phyloP scores from a whole-genome alignment of 768 basidiomycete genomes.

The Coprinellus aureogranulatus region DNA sequence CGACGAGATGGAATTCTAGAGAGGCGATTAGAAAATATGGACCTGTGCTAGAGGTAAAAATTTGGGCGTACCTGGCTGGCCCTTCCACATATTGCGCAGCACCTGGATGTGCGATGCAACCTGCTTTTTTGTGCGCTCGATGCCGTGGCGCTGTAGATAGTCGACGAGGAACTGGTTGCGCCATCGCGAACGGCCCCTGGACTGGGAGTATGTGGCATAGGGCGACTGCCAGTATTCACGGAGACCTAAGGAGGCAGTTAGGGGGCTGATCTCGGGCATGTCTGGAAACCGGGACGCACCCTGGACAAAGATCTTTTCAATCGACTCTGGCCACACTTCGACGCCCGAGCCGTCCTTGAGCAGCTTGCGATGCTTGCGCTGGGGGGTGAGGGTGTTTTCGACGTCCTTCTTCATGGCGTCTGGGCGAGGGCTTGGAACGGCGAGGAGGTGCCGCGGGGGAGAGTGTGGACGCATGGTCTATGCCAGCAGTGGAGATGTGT shows the following conservation, averaged over 20 bases:
- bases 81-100: constrained; percentile 85
- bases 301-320: constrained; percentile 76
- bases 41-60: neutral
- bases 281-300: constrained; percentile 35
- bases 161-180: constrained; percentile 85
- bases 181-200: constrained; percentile 76
- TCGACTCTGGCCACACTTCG: constrained; percentile 80
- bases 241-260: constrained; percentile 46
- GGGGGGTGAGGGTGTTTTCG: constrained; percentile 58
- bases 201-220: constrained; percentile 69
- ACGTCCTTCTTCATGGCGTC: constrained; percentile 30
- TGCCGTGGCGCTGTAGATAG: constrained; percentile 65
- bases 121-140: constrained; percentile 80
- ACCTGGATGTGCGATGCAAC: constrained; percentile 90
- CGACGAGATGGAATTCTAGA: constrained; percentile 70
- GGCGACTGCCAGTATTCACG: constrained; percentile 78
- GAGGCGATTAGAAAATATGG: constrained; percentile 8
- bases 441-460: too few species aligned
- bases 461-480: too few species aligned
- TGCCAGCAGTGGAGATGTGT: too few species aligned
- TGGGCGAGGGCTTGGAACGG: too few species aligned
- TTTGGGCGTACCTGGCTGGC: constrained; percentile 56
- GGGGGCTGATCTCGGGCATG: neutral
- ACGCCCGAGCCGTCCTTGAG: constrained; percentile 74
- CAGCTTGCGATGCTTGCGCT: constrained; percentile 80